Base-by-base conservation (phyloP, 495 filamentous ascomycete genomes). In the Neurospora sp. region DNA sequence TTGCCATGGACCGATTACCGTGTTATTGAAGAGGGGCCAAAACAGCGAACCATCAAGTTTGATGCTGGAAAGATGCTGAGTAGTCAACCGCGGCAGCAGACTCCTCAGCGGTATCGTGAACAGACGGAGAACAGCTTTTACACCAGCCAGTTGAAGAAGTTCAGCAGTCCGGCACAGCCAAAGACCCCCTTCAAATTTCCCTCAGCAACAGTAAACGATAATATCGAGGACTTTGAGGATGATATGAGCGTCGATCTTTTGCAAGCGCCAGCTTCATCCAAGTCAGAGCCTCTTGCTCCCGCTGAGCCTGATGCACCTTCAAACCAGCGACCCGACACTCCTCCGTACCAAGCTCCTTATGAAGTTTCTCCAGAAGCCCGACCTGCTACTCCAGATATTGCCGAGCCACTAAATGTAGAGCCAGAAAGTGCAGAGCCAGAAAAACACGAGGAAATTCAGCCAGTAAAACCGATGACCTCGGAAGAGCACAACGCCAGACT, bases 401-500 rank as follows among this genome's bases (percentile, higher is more conserved):
- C 3, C 14, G 27, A 37, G 0, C 53, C 27, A 17, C 6, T 4
- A 35, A 65, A 8, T 0, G 1, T 6, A 37, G 20, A 20, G 37
- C 39, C 70, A 9, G 75, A 14, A 17, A 6, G 35, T 3, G 53
- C 6, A 14, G 53, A 37, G 3, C 14, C 27, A 17, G 27, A 17
- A 35, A 37, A 37, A 4, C 35, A 37, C 0, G 35, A 35, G 7
- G 53, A 35, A 65, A 16, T 65, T 0, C 22, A 20, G 20, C 27
- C 70, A 9, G 73, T 17, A 9, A 85, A 82, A 74, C 61, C 73
- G 0, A 84, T 94, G 83, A 96, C 93, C 0, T 92, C 95, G 0
- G 96, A 98, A 81, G 92, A 97, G 78, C 94, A 97, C 80, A 99
- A 97, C 80, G 90, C 91, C 39, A 80, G 90, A 37, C 85, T 97